A percentile compares a stretch with the other conserved stretches of the same genome.
Conservation (phyloP, 2,329 filamentous ascomycete species). For the Penicillium sp. region DNA sequence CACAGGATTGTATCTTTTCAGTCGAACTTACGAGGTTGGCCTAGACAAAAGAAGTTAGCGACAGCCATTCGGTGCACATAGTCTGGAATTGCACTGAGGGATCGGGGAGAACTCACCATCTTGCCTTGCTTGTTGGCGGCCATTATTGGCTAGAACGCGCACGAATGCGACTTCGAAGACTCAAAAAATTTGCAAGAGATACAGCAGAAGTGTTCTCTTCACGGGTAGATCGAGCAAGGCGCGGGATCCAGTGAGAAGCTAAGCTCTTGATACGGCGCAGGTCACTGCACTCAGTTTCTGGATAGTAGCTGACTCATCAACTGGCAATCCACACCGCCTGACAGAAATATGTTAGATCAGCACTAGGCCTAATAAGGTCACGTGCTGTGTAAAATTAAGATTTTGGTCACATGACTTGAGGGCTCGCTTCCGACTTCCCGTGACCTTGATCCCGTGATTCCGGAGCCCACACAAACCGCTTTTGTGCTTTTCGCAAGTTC, state of each 20-base stretch:
- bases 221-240: constrained; percentile 13
- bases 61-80: constrained; percentile 52
- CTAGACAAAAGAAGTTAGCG: constrained; percentile 44
- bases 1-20: not conserved
- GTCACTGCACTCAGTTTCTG: constrained; percentile 14
- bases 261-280: constrained; percentile 7
- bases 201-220: constrained; percentile 24
- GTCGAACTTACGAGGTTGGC: constrained; percentile 61
- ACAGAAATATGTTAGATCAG: not conserved
- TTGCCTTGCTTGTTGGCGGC: constrained; percentile 92
- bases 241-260: constrained; percentile 23
- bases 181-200: constrained; percentile 31
- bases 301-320: constrained; percentile 14
- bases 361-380: not conserved
- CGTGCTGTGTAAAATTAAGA: not conserved
- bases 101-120: constrained; percentile 67
- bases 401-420: not conserved
- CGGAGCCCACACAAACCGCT: constrained; percentile 35
- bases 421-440: constrained; percentile 35
- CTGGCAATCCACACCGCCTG: not conserved
- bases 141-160: constrained; percentile 48
- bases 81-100: constrained; percentile 10
- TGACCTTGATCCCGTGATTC: constrained; percentile 22
- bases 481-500: constrained; percentile 36
- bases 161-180: constrained; percentile 46